Base-by-base conservation (phyloP, 139 green algal genomes). In the Chloropicon primus region DNA sequence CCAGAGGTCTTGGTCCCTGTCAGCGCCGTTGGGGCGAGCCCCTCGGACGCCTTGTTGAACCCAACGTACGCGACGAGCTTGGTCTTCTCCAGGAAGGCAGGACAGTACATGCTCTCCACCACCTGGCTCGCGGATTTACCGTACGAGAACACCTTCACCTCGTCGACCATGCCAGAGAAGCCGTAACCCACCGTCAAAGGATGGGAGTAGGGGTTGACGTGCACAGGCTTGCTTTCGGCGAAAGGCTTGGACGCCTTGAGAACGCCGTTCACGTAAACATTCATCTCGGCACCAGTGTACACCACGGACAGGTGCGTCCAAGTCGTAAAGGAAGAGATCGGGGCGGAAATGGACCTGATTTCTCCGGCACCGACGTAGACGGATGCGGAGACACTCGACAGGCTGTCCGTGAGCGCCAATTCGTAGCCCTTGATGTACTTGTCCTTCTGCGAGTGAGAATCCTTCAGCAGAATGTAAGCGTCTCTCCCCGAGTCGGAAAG, bases 221-320 rank as follows among this genome's bases (percentile, higher is more conserved):
- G 22, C 21, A 53, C 21, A 0, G 74, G 25, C 27, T 76, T 80
- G 24, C 22, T 26, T 2, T 71, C 24, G 26, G 27, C 29, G 74
- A 74, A 76, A 2, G 17, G 26, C 24, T 74, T 28, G 21, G 54
- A 62, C 21, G 24, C 74, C 21, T 26, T n/a, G 21, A 76, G 21
- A 25, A 25, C 54, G 41, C 79, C 79, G 73, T 82, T 76, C 2
- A 78, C 23, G 54, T 79, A 82, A 5, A 82, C n/a, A 21, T 54
- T 77, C 23, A 80, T 71, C 22, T 23, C 27, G 17, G 22, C 22
- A 17, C 28, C 41, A 25, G 22, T 72, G 74, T 82, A 82, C 3
- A 76, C 28, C 0, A 75, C 79, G 1, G 79, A 54, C 24, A 82
- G 53, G 74, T 82, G 79, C 22, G 28, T 75, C 79, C 79, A 82